These are phyloP conservation scores for Pichia terricola DNA, from an alignment of 1,139 yeast genomes.

Conservation along the genomic window DNA sequence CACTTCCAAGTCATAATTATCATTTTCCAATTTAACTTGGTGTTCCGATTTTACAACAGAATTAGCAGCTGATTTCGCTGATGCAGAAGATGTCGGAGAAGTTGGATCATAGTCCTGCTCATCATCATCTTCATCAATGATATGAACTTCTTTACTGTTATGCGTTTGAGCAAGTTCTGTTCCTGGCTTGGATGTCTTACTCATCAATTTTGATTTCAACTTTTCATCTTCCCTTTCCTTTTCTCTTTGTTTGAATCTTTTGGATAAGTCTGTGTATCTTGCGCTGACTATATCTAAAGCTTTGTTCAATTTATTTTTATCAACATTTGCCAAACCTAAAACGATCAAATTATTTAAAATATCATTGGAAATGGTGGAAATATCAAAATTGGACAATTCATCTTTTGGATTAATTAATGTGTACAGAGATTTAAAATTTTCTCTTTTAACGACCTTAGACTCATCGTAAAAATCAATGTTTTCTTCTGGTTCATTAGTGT, in stretches of 20 bases:
- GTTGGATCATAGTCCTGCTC: background rate
- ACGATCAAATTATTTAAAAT: conserved; percentile 58
- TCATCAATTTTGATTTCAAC: no score
- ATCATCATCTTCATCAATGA: background rate
- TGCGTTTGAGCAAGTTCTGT: background rate
- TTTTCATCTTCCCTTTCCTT: background rate
- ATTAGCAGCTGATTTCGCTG: background rate
- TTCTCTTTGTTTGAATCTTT: conserved; percentile 1
- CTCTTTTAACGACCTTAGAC: conserved; percentile 29
- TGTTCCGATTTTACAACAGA: background rate
- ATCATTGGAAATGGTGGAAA: conserved; percentile 56
- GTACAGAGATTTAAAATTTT: conserved; percentile 37
- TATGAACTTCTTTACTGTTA: conserved; percentile 3
- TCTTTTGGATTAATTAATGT: conserved; percentile 54
- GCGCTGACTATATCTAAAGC: conserved; percentile 61
- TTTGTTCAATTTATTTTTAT: conserved; percentile 45
- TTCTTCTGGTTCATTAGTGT: conserved; percentile 1
- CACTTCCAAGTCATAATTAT: conserved; percentile 27
- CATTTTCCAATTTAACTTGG: conserved; percentile 16
- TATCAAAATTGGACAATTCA: conserved; percentile 54
- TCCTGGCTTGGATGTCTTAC: no score
- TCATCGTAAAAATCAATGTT: conserved; percentile 24
- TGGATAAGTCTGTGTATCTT: conserved; percentile 27
- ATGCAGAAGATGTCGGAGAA: background rate
- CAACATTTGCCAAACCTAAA: conserved; percentile 49